Base-by-base conservation (phyloP, 1,139 yeast species). In the Debaryomyces sp. region DNA sequence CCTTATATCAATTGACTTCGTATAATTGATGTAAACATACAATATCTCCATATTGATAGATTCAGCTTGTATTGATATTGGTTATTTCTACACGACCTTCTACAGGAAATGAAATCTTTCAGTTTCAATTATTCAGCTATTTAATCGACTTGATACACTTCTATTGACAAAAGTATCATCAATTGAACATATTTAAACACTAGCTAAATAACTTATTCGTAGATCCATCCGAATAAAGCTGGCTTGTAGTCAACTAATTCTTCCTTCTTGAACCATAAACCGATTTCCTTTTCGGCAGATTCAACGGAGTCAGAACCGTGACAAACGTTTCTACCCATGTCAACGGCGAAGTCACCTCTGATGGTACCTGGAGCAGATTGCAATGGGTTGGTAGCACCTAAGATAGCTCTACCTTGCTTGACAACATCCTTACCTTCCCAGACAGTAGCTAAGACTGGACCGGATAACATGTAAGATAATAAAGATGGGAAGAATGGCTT, bases 361-460 rank as follows among this genome's bases (percentile, higher is more conserved):
- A 95, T 94, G 79, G 99, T 94, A 76, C 99, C 99, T 76, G 98
- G 98, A 62, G 96, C 94, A 64, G 97, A 89, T 66, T 82, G 85
- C 73, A 88, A 84, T 72, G 99, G 99, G 89, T 95, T 92, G 79
- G 99, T 95, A 64, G 99, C 98, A 79, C 99, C 99, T 68, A 95
- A 85, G 72, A 95, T 86, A 68, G 82, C 87, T 82, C 99, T 89
- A 74, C 99, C 99, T 77, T 89, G 96, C 82, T 91, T 91, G 76
- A 95, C 99, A 73, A 86, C 99, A 71, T 94, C 97, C 84, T 92
- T 94, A 78, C 99, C 99, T 80, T 95, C 98, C 99, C 99, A 95
- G 66, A 92, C 98, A 72, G 97, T 95, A 65, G 99, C 99, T 67
- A 94, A 84, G 64, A 95, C 89, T 72, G 99, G 99, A 65, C 99